Conservation (phyloP, 1,284 basidiomycete species). For the Peniophora sp. region DNA sequence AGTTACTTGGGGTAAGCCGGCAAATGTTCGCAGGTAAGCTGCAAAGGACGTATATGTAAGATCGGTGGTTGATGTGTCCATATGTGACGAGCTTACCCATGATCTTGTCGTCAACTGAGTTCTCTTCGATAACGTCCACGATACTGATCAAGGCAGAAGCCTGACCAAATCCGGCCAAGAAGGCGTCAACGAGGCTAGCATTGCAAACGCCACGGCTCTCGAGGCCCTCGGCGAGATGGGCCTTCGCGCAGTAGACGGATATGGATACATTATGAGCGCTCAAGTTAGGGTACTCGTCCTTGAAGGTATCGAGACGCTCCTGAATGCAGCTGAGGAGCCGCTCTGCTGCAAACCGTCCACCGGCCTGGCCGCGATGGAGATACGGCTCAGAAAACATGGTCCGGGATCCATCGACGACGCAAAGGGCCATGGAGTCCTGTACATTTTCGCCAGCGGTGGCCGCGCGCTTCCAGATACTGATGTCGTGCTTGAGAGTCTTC, state of each 20-base stretch:
- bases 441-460: background rate
- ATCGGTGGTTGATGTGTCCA: constrained; percentile 2
- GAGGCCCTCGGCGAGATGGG: constrained; percentile 42
- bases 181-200: constrained; percentile 57
- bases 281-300: constrained; percentile 47
- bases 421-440: constrained; percentile 59
- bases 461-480: too few relatives aligned
- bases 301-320: constrained; percentile 21
- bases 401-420: constrained; percentile 66
- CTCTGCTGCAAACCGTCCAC: constrained; percentile 62
- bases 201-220: constrained; percentile 46
- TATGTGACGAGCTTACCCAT: constrained; percentile 38
- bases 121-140: constrained; percentile 65
- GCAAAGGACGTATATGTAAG: background rate
- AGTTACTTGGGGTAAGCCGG: constrained; percentile 65
- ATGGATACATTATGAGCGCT: constrained; percentile 64
- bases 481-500: too few relatives aligned
- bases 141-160: constrained; percentile 60
- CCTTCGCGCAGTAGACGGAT: constrained; percentile 60
- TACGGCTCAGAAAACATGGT: constrained; percentile 55
- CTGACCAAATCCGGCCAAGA: constrained; percentile 63
- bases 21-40: constrained; percentile 75
- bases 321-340: constrained; percentile 57
- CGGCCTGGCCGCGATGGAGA: constrained; percentile 53
- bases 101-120: constrained; percentile 65